Conservation (phyloP, 768 basidiomycete species). For the Agaricus blazei region DNA sequence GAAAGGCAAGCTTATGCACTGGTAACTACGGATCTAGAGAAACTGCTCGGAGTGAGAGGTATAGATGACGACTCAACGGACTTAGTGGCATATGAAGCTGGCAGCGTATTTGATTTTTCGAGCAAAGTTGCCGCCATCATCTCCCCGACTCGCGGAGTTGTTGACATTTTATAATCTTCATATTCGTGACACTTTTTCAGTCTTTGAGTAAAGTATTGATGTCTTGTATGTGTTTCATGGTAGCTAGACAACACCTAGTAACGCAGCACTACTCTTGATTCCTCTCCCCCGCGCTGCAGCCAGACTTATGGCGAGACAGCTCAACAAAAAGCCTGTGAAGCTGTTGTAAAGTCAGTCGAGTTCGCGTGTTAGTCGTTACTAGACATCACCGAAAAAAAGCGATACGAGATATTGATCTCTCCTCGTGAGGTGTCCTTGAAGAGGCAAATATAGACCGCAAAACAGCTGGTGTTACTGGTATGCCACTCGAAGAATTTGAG, state of each 20-base stretch:
- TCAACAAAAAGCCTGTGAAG: slow-evolving; percentile 78
- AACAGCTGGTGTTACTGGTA: slow-evolving; percentile 81
- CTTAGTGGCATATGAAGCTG: slow-evolving; percentile 57
- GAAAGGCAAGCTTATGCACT: slow-evolving; percentile 37
- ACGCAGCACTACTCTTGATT: slow-evolving; percentile 57
- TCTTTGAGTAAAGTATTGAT: slow-evolving; percentile 13
- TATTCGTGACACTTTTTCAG: slow-evolving; percentile 4
- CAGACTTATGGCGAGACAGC: slow-evolving; percentile 75
- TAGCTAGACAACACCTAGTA: slow-evolving; percentile 56
- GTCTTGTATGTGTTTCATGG: slow-evolving; percentile 7
- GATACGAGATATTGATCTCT: slow-evolving; percentile 76
- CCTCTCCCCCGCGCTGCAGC: slow-evolving; percentile 68
- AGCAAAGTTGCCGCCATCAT: slow-evolving; percentile 55
- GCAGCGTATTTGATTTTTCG: slow-evolving; percentile 48
- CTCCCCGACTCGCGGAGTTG: slow-evolving; percentile 40
- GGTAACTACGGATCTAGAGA: slow-evolving; percentile 41
- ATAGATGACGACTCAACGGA: slow-evolving; percentile 43
- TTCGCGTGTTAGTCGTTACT: neutral
- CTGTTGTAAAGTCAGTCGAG: slow-evolving; percentile 30
- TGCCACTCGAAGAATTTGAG: slow-evolving; percentile 48
- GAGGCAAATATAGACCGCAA: slow-evolving; percentile 83
- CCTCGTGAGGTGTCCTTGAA: slow-evolving; percentile 75
- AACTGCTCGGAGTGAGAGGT: slow-evolving; percentile 31
- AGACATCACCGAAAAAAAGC: slow-evolving; percentile 75
- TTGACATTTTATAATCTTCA: slow-evolving; percentile 44